Evolutionary conservation across 169 alveolate species (phyloP).

Genomic region (Eimeria acervulina): DNA sequence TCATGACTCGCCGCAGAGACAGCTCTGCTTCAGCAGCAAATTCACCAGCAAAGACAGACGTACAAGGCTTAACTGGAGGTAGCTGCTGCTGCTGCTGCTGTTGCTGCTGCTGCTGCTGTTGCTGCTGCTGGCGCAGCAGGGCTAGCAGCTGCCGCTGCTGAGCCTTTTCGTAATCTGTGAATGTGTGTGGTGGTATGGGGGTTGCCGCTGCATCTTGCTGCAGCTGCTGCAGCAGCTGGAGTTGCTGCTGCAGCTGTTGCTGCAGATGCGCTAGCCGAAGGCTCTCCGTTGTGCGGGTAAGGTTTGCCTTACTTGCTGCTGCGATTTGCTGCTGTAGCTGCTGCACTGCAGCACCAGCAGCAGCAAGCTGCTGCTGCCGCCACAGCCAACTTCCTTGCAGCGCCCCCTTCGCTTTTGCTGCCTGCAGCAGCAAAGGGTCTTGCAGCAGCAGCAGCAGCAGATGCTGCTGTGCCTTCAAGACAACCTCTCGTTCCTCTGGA

Average conservation of each 20-base stretch:
- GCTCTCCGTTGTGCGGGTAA: background rate
- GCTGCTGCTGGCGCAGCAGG: slow-evolving; percentile 10
- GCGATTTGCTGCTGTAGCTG: background rate
- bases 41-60: slow-evolving; percentile 38
- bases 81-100: slow-evolving; percentile 30
- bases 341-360: too few relatives aligned
- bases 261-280: background rate
- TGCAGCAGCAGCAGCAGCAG: too few relatives aligned
- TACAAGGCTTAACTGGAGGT: background rate
- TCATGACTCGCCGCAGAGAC: slow-evolving; percentile 22
- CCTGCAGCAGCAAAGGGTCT: background rate
- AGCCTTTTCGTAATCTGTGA: background rate
- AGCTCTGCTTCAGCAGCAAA: slow-evolving; percentile 27
- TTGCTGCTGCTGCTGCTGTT: slow-evolving; percentile 25
- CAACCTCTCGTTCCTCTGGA: background rate
- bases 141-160: background rate
- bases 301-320: background rate
- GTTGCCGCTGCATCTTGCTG: slow-evolving; percentile 24
- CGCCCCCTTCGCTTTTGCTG: background rate
- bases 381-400: slow-evolving; percentile 8
- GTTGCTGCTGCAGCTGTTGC: slow-evolving; percentile 31
- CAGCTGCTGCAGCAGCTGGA: background rate
- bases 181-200: background rate
- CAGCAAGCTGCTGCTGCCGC: slow-evolving; percentile 7
- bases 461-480: background rate